A percentile compares a stretch with the other conserved stretches of the same genome.
Evolutionary conservation across 2,329 filamentous ascomycete species (phyloP).

Genomic region (Talaromyces sp.): DNA sequence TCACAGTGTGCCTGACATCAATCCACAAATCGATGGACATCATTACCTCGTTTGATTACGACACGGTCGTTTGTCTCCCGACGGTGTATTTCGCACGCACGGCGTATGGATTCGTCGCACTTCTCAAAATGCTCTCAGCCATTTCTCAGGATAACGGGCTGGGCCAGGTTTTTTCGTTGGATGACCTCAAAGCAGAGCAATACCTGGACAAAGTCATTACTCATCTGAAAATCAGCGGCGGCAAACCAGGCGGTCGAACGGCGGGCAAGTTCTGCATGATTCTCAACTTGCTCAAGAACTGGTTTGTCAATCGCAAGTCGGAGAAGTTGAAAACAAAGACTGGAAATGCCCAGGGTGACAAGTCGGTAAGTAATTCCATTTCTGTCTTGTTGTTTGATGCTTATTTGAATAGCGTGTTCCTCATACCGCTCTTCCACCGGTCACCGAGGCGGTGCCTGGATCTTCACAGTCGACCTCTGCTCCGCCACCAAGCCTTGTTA

Average conservation of each 20-base stretch:
- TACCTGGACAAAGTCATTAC: conserved; percentile 67
- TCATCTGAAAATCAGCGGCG: conserved; percentile 61
- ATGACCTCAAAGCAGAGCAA: conserved; percentile 59
- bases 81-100: conserved; percentile 68
- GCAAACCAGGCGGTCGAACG: conserved; percentile 59
- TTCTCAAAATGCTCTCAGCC: conserved; percentile 70
- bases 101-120: conserved; percentile 64
- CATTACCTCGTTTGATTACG: conserved; percentile 58
- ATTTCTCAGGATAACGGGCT: conserved; percentile 61
- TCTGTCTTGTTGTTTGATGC: not conserved
- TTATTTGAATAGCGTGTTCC: not conserved
- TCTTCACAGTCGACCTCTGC: not conserved
- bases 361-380: conserved; percentile 11
- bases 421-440: not conserved
- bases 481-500: not conserved
- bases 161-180: conserved; percentile 63
- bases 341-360: conserved; percentile 7
- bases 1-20: conserved; percentile 62
- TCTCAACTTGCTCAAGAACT: conserved; percentile 63
- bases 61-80: conserved; percentile 59
- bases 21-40: conserved; percentile 63
- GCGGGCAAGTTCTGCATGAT: conserved; percentile 68
- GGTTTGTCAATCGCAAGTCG: conserved; percentile 54
- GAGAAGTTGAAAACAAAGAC: conserved; percentile 18
- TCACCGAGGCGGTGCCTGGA: not conserved